Evolutionary conservation across 2,329 filamentous ascomycete species (phyloP), one percentile per base, ranked within the genome.

Genomic region (Xylaria digitata): DNA sequence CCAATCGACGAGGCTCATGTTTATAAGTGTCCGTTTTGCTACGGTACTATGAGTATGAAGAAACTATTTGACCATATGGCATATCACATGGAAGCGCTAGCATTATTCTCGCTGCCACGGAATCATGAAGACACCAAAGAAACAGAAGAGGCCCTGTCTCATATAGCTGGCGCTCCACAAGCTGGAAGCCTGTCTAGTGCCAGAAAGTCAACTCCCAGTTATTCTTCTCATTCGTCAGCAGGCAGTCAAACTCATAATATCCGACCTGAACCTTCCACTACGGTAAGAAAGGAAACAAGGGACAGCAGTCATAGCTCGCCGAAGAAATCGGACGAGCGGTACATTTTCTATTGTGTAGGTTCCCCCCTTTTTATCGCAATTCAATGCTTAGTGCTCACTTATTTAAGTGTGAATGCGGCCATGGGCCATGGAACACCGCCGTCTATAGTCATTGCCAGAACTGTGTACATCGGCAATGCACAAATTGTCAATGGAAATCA

Each of bases 21-120:
- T 21, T 37, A 53, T 32, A 21, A 15, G 9, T 66, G 58, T 11
- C 53, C 53, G 2, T 58, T 66, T 17, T 66, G 58, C 26, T 17
- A 61, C 3, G 9, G 8, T 37, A 26, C 11, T 4, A 56, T 54
- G 37, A 53, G 26, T 34, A 49, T n/a, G 13, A 32, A 42, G 23
- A 32, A 37, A 15, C 13, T 66, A 2, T 19, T 62, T 15, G 46
- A 48, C 19, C 58, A 66, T 23, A 61, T 62, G 15, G 63, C 53
- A 11, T 17, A n/a, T 8, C 63, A 66, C 21, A 54, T 66, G 53
- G 63, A 66, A 54, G 46, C 58, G 45, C n/a, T 66, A 2, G 50
- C 58, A 1, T 32, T 66, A n/a, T 59, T 59, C n/a, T 43, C 48
- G 4, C 58, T 59, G 6, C 58, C 59, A 13, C 57, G 7, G 7